Conservation (phyloP, 2,329 filamentous ascomycete genomes). For the Fusarium napiforme region DNA sequence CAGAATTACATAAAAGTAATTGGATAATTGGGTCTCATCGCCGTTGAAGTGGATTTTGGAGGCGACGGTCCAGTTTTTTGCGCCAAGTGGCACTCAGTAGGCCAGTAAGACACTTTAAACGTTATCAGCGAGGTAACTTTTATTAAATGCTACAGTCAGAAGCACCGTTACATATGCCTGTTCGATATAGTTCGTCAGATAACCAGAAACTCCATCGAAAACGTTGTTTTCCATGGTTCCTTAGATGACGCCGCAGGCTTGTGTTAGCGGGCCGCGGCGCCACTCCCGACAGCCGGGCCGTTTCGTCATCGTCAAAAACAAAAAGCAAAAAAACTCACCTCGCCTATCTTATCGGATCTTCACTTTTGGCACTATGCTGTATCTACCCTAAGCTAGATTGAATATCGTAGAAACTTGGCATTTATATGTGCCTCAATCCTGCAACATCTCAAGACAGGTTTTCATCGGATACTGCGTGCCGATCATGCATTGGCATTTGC, state of each 20-base stretch:
- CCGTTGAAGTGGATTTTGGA: background rate
- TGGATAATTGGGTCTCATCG: constrained; percentile 8
- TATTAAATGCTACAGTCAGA: background rate
- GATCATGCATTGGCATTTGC: constrained; percentile 12
- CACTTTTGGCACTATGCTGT: background rate
- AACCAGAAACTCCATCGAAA: accelerated
- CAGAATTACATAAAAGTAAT: constrained; percentile 18
- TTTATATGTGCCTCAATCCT: background rate
- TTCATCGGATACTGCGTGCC: background rate
- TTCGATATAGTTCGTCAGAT: background rate
- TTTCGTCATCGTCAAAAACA: background rate
- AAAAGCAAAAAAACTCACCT: background rate
- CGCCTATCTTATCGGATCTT: background rate
- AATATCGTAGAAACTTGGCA: too few relatives aligned
- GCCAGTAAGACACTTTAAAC: background rate
- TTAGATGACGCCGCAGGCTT: too few relatives aligned
- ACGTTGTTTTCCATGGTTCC: background rate
- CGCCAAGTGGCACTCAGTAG: background rate
- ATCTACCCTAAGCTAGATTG: background rate
- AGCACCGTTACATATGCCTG: background rate
- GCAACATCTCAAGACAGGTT: background rate
- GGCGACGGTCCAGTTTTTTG: background rate
- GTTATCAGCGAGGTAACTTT: background rate
- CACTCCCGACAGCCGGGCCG: background rate
- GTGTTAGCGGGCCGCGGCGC: background rate